A percentile compares a stretch with the other conserved stretches of the same genome.
phyloP scores from a whole-genome alignment of 805 yeast genomes.

The Candida tibetensis region DNA sequence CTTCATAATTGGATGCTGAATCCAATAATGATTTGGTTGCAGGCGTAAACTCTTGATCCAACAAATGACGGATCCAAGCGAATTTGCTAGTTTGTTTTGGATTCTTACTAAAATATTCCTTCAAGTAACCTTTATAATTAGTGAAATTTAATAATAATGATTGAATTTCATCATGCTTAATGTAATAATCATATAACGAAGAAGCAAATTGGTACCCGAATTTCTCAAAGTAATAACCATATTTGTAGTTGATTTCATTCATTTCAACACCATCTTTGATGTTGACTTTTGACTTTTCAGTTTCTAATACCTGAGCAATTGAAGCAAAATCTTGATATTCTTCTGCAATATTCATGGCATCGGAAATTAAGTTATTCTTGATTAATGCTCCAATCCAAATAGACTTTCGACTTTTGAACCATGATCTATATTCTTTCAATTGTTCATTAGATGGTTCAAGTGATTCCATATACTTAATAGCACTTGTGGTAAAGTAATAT shows the following conservation, averaged over 20 bases:
- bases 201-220: slow-evolving; percentile 71
- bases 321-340: slow-evolving; percentile 63
- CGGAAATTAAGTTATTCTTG: slow-evolving; percentile 45
- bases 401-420: slow-evolving; percentile 31
- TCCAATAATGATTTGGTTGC: slow-evolving; percentile 51
- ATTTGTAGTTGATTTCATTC: slow-evolving; percentile 21
- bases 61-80: slow-evolving; percentile 70
- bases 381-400: slow-evolving; percentile 63
- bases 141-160: slow-evolving; percentile 57
- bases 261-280: slow-evolving; percentile 21
- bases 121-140: slow-evolving; percentile 47
- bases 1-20: slow-evolving; percentile 33
- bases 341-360: slow-evolving; percentile 64
- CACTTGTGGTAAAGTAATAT: slow-evolving; percentile 34
- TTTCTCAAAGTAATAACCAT: slow-evolving; percentile 52
- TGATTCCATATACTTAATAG: slow-evolving; percentile 33
- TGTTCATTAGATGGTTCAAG: slow-evolving; percentile 22
- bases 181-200: slow-evolving; percentile 57
- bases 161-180: slow-evolving; percentile 50
- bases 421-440: slow-evolving; percentile 25
- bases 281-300: slow-evolving; percentile 23
- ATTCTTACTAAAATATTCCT: slow-evolving; percentile 48
- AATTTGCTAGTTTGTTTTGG: slow-evolving; percentile 46
- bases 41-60: slow-evolving; percentile 45
- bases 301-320: slow-evolving; percentile 48